These are phyloP conservation scores for Torulaspora globosa DNA, from an alignment of 1,139 yeast genomes.

Conservation along the genomic window DNA sequence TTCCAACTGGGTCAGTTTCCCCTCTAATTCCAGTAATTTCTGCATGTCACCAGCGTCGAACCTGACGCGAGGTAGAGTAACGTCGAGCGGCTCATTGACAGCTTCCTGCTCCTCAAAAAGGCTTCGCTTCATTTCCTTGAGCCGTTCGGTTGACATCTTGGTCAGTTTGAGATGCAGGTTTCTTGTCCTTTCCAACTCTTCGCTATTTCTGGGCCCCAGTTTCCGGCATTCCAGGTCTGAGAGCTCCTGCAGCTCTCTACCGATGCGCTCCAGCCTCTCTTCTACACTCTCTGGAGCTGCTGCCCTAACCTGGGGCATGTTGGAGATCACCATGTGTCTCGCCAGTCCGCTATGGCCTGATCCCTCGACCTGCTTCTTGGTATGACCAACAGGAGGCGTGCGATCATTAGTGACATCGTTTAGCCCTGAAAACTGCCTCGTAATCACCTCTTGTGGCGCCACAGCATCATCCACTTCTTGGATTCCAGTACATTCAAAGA, in stretches of 20 bases:
- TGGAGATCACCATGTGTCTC: neutral
- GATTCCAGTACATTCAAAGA: conserved; percentile 40
- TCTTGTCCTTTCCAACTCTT: neutral
- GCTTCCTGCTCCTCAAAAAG: conserved; percentile 10
- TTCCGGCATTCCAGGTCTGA: conserved; percentile 10
- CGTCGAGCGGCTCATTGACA: conserved; percentile 2
- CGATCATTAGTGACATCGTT: neutral
- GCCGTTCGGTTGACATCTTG: conserved; percentile 1
- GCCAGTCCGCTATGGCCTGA: neutral
- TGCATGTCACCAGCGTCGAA: conserved; percentile 12
- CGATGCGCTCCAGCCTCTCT: conserved; percentile 9
- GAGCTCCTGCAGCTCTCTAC: conserved; percentile 15
- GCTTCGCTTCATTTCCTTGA: conserved; percentile 3
- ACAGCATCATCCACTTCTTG: neutral
- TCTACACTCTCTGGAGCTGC: conserved; percentile 3
- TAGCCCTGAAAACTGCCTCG: neutral
- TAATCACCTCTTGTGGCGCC: neutral
- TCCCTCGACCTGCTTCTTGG: neutral
- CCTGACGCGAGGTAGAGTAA: conserved; percentile 15
- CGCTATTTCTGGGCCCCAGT: conserved; percentile 4
- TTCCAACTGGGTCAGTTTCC: conserved; percentile 32
- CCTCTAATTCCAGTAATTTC: conserved; percentile 24
- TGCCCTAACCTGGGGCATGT: neutral
- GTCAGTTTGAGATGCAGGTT: conserved; percentile 1
- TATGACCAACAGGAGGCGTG: neutral